Base-by-base conservation (phyloP, 2,329 filamentous ascomycete species). In the Remersonia thermophila region DNA sequence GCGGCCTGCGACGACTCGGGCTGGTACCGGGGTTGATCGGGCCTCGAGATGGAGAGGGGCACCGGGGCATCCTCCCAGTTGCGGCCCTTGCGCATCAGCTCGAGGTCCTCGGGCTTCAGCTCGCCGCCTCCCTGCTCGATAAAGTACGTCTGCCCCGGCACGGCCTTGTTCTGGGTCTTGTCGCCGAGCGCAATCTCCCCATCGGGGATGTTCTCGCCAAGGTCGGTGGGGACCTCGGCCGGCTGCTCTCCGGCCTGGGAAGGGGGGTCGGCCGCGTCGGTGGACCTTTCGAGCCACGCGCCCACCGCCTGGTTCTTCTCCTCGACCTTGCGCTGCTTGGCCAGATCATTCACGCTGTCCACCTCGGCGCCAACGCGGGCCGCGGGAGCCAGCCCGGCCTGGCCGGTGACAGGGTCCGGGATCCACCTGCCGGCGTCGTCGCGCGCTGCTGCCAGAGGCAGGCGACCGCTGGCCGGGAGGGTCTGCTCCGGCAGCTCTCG, bases 1-100 rank as follows among this genome's bases (percentile, higher is more conserved):
- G 71, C 71, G 12, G 59, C 69, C 30, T 70, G 61, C 1, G 71
- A 67, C 1, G 65, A 62, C 35, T 62, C 55, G 1, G 69, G 71
- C 42, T 74, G 70, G 31, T 59, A 49, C 14, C 52, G 51, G 8
- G 48, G 50, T 3, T 51, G 48, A 13, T 50, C 50, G 6, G 46
- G 48, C 27, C 56, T 49, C 4, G 46, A 55, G 32, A 76, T 75
- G 3, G 51, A 51, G 38, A 65, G 65, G 3, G 69, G 48, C 25
- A 59, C 47, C 1, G 71, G 70, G 1, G 61, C 56, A 43, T 71
- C 59, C 1, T 56, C 63, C 69, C 69, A 76, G 27, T 61, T 60
- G 28, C 60, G 61, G 38, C 61, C 57, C 25, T 60, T 53, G 18
- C 59, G 58, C 47, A 77, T 66, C 25, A 74, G 63, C 18, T 66